Evolutionary conservation across 768 basidiomycete species (phyloP).

Genomic region (Tubosaeta sp.): DNA sequence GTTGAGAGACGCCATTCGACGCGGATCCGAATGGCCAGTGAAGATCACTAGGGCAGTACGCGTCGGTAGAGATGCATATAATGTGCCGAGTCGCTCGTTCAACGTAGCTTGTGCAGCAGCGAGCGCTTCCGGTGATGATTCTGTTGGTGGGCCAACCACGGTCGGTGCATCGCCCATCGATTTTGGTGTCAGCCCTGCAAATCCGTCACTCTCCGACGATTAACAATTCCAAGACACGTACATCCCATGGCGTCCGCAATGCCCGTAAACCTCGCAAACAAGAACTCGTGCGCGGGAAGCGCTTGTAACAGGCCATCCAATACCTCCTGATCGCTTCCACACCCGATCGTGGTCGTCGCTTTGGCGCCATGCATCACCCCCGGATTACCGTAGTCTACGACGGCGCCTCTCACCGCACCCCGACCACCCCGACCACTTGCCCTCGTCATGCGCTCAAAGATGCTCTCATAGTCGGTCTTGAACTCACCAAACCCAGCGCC

Average conservation of each 20-base stretch:
- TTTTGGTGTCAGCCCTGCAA: slow-evolving; percentile 61
- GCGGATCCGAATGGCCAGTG: slow-evolving; percentile 86
- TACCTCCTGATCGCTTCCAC: slow-evolving; percentile 74
- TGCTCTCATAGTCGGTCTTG: slow-evolving; percentile 77
- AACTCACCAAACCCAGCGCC: slow-evolving; percentile 84
- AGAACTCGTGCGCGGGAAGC: slow-evolving; percentile 66
- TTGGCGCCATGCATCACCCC: slow-evolving; percentile 80
- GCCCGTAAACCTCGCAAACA: slow-evolving; percentile 80
- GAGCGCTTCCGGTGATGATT: slow-evolving; percentile 35
- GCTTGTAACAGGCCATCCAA: slow-evolving; percentile 62
- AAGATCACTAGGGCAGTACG: slow-evolving; percentile 82
- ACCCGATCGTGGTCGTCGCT: slow-evolving; percentile 72
- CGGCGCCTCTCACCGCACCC: slow-evolving; percentile 52
- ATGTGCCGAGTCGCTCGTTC: slow-evolving; percentile 52
- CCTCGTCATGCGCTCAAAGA: slow-evolving; percentile 81
- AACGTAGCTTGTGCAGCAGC: slow-evolving; percentile 43
- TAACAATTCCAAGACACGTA: slow-evolving; percentile 35
- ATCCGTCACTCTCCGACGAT: background rate
- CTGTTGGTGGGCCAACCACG: slow-evolving; percentile 22
- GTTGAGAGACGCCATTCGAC: slow-evolving; percentile 70
- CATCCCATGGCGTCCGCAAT: slow-evolving; percentile 81
- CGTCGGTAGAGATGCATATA: slow-evolving; percentile 69
- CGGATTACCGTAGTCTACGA: slow-evolving; percentile 86
- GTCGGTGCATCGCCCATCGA: slow-evolving; percentile 33
- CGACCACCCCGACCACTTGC: slow-evolving; percentile 38